Base-by-base conservation (phyloP, 257 asterid genomes). In the Voacanga thouarsii region DNA sequence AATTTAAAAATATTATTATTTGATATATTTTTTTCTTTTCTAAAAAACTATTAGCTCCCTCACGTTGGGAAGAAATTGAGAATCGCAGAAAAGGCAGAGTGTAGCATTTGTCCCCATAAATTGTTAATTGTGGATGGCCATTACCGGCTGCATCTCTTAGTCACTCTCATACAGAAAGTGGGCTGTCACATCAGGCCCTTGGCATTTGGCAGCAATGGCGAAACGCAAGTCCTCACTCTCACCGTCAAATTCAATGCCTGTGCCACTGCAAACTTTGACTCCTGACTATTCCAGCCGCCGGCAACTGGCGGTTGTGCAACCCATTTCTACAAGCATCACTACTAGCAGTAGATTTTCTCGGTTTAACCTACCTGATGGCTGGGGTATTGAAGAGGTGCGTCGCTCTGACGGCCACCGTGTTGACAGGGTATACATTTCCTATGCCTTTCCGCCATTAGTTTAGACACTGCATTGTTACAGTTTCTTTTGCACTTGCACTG, bases 351-450 rank as follows among this genome's bases (percentile, higher is more conserved):
- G 75, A 30, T 81, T 72, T 30, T 51, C 81, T 55, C 79, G 77
- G 41, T 80, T 85, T 72, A 80, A 33, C n/a, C 76, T 88, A 59
- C 98, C 96, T 16, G 74, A 68, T 23, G 94, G 87, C 57, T 93
- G 98, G 98, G 83, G 71, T 12, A 84, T 93, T 73, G 78, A 88
- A 79, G 86, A 83, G 77, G 94, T 93, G 24, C 88, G 84, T 70
- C 97, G 97, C 78, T 41, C 78, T 33, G 90, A 90, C 80, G 10
- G 80, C 75, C 30, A 76, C 59, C 90, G 79, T 77, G 50, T 88
- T 14, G 97, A 93, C 84, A 85, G 56, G 93, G 98, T 93, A 26
- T 16, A 55, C 72, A 15, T 15, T 4, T 26, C 3, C 63, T n/a
- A 23, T 5, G 16, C 66, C 28, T 60, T 61, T 5, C 44, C 1